These are phyloP conservation scores for Coniochaeta sp. DNA, from an alignment of 2,329 filamentous ascomycete genomes.

Conservation along the genomic window DNA sequence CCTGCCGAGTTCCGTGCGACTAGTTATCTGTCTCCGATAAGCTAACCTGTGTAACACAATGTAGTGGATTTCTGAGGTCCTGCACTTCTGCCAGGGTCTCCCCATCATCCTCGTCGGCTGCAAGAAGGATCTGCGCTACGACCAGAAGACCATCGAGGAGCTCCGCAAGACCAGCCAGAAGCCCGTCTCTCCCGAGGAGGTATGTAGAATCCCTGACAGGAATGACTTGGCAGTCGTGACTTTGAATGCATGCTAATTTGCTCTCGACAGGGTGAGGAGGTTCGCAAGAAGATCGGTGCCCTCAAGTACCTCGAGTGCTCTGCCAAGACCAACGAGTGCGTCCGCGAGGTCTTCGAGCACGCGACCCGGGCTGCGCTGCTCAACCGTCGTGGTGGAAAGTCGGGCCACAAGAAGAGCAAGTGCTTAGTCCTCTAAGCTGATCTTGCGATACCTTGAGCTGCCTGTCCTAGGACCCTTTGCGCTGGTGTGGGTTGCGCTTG, in stretches of 20 bases:
- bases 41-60: constrained; percentile 37
- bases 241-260: constrained; percentile 7
- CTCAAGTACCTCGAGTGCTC: constrained; percentile 99
- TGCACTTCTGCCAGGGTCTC: constrained; percentile 98
- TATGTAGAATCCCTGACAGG: constrained; percentile 52
- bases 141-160: constrained; percentile 97
- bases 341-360: constrained; percentile 97
- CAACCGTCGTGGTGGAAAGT: constrained; percentile 18
- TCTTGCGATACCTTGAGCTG: neutral
- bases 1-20: constrained; percentile 3
- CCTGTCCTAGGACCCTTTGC: neutral
- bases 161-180: constrained; percentile 99
- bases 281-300: constrained; percentile 89
- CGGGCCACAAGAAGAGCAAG: constrained; percentile 57
- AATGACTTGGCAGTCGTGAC: no score
- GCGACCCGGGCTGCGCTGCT: constrained; percentile 90
- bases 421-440: constrained; percentile 72
- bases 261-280: constrained; percentile 71
- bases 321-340: constrained; percentile 98
- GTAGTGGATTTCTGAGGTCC: constrained; percentile 98
- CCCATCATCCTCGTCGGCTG: constrained; percentile 98
- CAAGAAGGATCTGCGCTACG: constrained; percentile 98
- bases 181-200: constrained; percentile 94
- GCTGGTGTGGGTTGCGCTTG: neutral
- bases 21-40: constrained; percentile 8